A percentile compares a stretch with the other conserved stretches of the same genome.
These are phyloP conservation scores for Trichoderma sp. DNA, from an alignment of 2,329 filamentous ascomycete genomes.

Conservation along the genomic window DNA sequence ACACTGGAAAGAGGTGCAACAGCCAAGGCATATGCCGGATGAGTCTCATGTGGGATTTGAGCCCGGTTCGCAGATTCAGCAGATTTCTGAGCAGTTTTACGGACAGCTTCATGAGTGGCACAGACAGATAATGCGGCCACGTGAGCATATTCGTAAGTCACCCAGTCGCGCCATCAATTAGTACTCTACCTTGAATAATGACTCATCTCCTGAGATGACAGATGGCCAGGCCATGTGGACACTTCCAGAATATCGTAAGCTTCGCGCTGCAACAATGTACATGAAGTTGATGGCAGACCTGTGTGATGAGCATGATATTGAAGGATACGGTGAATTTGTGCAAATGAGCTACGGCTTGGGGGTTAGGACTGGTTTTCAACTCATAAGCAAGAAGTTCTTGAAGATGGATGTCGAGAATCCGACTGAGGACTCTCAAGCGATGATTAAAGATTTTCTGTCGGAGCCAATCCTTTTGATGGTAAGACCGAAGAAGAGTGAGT, in stretches of 20 bases:
- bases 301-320: not conserved
- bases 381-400: not conserved
- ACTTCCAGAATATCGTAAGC: not conserved
- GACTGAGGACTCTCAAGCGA: not conserved
- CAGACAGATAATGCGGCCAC: not conserved
- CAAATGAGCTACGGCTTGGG: not conserved
- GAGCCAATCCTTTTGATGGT: slow-evolving; percentile 7
- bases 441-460: not conserved
- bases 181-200: not conserved
- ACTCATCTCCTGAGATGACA: not conserved
- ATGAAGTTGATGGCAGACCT: not conserved
- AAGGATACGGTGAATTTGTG: slow-evolving; percentile 2
- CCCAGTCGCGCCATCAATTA: not conserved
- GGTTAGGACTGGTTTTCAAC: not conserved
- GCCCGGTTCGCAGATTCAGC: not conserved
- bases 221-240: slow-evolving; percentile 1
- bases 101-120: slow-evolving; percentile 11
- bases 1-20: slow-evolving; percentile 4
- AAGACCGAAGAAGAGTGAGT: slow-evolving; percentile 3
- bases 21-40: slow-evolving; percentile 13
- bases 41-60: not conserved
- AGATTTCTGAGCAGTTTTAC: slow-evolving; percentile 10
- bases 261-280: not conserved
- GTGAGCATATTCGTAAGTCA: slow-evolving; percentile 1
- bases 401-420: not conserved